A percentile compares a stretch with the other conserved stretches of the same genome.
phyloP scores from a whole-genome alignment of 352 stramenopile genomes.

The Phytophthora pini region DNA sequence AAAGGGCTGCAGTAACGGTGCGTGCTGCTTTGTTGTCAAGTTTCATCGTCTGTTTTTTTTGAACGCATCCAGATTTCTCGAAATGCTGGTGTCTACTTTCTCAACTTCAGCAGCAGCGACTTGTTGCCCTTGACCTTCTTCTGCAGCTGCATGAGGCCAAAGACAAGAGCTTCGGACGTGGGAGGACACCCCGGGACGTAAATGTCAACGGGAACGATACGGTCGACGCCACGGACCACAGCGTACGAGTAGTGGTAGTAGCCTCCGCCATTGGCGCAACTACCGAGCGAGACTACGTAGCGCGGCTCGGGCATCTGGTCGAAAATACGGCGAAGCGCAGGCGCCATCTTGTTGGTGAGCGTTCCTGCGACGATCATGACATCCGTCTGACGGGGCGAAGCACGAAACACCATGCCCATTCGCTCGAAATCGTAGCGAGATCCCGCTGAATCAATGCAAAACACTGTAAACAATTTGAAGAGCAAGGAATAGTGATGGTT shows the following conservation, averaged over 20 bases:
- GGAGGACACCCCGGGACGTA: conserved; percentile 97
- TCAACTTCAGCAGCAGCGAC: conserved; percentile 20
- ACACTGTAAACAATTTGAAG: not conserved
- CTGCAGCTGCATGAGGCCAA: conserved; percentile 24
- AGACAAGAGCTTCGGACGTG: conserved; percentile 17
- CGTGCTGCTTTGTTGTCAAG: too few species aligned
- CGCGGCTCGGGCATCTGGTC: conserved; percentile 99
- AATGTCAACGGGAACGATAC: conserved; percentile 98
- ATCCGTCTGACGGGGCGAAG: conserved; percentile 93
- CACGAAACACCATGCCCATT: conserved; percentile 98
- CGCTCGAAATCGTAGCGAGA: conserved; percentile 97
- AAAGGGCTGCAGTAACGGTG: too few species aligned
- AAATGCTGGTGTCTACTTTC: conserved; percentile 9
- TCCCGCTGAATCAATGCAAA: conserved; percentile 35
- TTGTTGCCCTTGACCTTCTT: conserved; percentile 26
- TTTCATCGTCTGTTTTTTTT: not conserved
- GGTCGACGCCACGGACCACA: conserved; percentile 96
- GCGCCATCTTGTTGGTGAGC: conserved; percentile 99
- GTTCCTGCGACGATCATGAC: conserved; percentile 99
- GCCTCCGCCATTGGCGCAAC: conserved; percentile 95
- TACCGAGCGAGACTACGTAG: conserved; percentile 98
- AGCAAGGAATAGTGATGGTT: not conserved
- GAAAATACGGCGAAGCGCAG: conserved; percentile 95
- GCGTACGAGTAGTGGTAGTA: conserved; percentile 96
- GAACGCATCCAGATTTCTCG: not conserved